A percentile compares a stretch with the other conserved stretches of the same genome.
Conservation (phyloP, 306 rosid genomes). For the Macrotyloma uniflorum region DNA sequence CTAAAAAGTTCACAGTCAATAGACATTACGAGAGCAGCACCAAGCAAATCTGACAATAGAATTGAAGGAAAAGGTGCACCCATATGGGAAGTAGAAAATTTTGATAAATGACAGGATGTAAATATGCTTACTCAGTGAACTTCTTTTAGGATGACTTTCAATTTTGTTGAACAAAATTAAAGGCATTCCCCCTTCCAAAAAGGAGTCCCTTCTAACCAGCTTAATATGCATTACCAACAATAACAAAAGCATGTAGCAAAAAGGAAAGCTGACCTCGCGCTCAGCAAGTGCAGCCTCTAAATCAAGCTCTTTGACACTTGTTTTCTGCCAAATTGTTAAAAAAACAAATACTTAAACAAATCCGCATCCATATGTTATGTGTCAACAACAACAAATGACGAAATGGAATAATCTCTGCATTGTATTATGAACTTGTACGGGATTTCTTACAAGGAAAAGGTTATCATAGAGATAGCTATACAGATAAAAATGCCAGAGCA, state of each 20-base stretch:
- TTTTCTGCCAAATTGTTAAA: conserved; percentile 66
- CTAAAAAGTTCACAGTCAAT: conserved; percentile 6
- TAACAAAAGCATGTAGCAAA: not conserved
- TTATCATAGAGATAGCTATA: too few species aligned
- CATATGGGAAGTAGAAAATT: conserved; percentile 3
- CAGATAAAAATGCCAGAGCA: too few species aligned
- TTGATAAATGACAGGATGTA: conserved; percentile 10
- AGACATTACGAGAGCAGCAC: conserved; percentile 1
- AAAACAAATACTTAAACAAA: conserved; percentile 38
- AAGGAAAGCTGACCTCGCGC: conserved; percentile 70
- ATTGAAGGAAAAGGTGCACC: conserved; percentile 5
- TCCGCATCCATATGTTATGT: conserved; percentile 24
- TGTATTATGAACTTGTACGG: too few species aligned
- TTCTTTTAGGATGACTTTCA: not conserved
- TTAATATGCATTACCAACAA: conserved; percentile 22
- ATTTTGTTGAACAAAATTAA: conserved; percentile 3
- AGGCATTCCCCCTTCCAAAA: not conserved
- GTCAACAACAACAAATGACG: too few species aligned
- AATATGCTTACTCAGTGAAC: conserved; percentile 7
- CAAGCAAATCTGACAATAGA: not conserved
- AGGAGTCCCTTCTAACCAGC: conserved; percentile 19
- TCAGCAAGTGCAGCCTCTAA: conserved; percentile 86
- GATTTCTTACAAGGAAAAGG: too few species aligned
- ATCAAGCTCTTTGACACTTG: conserved; percentile 89
- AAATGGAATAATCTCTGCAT: too few species aligned